These are phyloP conservation scores for Carex arenaria DNA, from an alignment of 202 grass and related monocot genomes.

Conservation along the genomic window DNA sequence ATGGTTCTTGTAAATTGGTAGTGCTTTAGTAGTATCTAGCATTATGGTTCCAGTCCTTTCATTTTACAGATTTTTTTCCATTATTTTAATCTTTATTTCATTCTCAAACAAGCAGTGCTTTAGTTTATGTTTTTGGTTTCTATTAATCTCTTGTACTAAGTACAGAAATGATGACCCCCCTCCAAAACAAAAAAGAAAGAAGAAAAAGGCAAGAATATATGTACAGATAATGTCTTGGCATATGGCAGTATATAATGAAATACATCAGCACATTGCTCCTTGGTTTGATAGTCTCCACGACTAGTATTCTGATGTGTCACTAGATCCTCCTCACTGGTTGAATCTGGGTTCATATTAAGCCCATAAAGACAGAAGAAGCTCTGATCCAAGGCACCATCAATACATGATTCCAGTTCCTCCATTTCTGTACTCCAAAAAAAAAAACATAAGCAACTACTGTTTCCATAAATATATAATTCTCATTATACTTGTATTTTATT, in stretches of 20 bases:
- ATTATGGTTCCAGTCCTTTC: not conserved
- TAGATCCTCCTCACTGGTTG: constrained; percentile 88
- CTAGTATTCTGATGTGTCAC: constrained; percentile 88
- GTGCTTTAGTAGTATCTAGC: not conserved
- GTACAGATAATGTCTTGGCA: constrained; percentile 83
- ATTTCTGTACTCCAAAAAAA: constrained; percentile 56
- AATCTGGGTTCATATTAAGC: constrained; percentile 88
- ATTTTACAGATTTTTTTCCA: not conserved
- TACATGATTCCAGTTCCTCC: constrained; percentile 73
- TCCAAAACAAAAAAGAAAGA: constrained; percentile 12
- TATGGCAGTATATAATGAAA: constrained; percentile 97
- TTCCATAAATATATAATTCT: not conserved
- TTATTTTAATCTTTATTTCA: not conserved
- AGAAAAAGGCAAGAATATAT: constrained; percentile 26
- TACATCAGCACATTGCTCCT: constrained; percentile 98
- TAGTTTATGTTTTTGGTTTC: not conserved
- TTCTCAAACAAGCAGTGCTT: not conserved
- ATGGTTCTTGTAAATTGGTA: not conserved
- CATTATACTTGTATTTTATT: constrained; percentile 16
- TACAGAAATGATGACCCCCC: not conserved
- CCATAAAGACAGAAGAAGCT: constrained; percentile 97
- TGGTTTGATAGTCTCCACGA: constrained; percentile 93
- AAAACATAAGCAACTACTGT: constrained; percentile 14
- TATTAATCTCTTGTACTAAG: not conserved
- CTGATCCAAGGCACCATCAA: constrained; percentile 93